phyloP scores from a whole-genome alignment of 2,329 filamentous ascomycete species.

The Cercospora sp. region DNA sequence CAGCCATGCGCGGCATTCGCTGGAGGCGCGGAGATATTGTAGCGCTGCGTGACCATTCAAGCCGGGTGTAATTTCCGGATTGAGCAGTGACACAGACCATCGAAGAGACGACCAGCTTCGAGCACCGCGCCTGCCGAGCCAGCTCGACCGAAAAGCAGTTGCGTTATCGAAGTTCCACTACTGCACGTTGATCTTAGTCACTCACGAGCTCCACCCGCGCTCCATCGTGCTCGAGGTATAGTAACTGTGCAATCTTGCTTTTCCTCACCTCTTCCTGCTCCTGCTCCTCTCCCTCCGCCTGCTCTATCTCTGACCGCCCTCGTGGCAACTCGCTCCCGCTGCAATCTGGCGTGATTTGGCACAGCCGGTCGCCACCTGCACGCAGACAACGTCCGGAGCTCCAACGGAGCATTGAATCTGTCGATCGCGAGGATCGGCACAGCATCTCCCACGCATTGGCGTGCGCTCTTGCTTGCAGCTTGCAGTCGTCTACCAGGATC shows the following conservation, averaged over 20 bases:
- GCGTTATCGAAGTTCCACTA: background rate
- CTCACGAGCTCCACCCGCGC: background rate
- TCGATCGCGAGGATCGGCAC: background rate
- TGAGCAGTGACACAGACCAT: background rate
- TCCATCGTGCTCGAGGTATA: conserved; percentile 4
- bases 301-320: background rate
- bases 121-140: conserved; percentile 4
- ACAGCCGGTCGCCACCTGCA: background rate
- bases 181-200: conserved; percentile 21
- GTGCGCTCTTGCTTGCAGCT: background rate
- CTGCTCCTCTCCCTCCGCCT: background rate
- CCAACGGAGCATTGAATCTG: background rate
- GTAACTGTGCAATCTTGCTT: background rate
- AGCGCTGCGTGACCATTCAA: background rate
- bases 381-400: background rate
- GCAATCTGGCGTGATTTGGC: background rate
- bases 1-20: background rate
- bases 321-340: background rate
- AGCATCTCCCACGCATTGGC: background rate
- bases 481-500: background rate
- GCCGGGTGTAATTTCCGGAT: background rate
- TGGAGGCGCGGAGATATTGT: background rate
- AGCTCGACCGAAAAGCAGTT: background rate
- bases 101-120: background rate
- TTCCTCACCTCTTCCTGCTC: background rate